Percentiles rank a stretch among this genome's conserved stretches.
Evolutionary conservation across 2,329 filamentous ascomycete species (phyloP).

Genomic region (Hirsutella thompsonii): DNA sequence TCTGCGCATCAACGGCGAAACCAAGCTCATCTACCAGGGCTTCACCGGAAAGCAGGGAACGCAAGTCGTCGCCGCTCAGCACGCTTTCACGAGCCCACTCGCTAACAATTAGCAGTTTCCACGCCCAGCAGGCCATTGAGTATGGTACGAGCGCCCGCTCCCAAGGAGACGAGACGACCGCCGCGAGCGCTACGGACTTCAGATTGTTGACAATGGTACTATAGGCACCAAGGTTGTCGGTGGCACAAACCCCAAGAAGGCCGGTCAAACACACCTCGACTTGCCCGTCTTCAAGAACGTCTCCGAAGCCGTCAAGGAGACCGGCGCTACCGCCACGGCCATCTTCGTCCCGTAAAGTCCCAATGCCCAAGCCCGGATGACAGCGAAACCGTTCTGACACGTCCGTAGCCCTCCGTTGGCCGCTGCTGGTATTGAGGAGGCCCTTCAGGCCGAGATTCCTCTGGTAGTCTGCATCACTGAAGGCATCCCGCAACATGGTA

Average conservation of each 20-base stretch:
- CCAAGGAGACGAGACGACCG: slow-evolving; percentile 1
- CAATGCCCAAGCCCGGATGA: background rate
- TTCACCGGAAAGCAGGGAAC: slow-evolving; percentile 97
- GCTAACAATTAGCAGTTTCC: slow-evolving; percentile 53
- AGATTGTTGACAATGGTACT: slow-evolving; percentile 11
- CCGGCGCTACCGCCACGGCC: slow-evolving; percentile 79
- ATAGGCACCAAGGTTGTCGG: slow-evolving; percentile 92
- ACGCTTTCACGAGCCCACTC: background rate
- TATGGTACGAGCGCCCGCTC: slow-evolving; percentile 55
- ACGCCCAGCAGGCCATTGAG: slow-evolving; percentile 94
- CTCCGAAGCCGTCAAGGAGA: slow-evolving; percentile 75
- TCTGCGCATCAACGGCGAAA: slow-evolving; percentile 84
- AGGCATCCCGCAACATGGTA: slow-evolving; percentile 94
- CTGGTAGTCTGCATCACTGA: slow-evolving; percentile 97
- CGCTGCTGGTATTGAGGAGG: slow-evolving; percentile 92
- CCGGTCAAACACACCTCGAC: slow-evolving; percentile 76
- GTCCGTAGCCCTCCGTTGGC: slow-evolving; percentile 69
- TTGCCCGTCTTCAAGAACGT: slow-evolving; percentile 90
- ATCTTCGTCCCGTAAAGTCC: slow-evolving; percentile 82
- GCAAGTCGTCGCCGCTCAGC: slow-evolving; percentile 30
- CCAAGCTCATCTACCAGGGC: slow-evolving; percentile 92
- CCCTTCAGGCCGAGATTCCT: slow-evolving; percentile 81
- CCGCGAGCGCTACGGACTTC: too few species aligned
- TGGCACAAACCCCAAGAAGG: slow-evolving; percentile 98
- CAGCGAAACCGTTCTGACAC: slow-evolving; percentile 5